Conservation (phyloP, 768 basidiomycete species). For the Boletus speciosus region DNA sequence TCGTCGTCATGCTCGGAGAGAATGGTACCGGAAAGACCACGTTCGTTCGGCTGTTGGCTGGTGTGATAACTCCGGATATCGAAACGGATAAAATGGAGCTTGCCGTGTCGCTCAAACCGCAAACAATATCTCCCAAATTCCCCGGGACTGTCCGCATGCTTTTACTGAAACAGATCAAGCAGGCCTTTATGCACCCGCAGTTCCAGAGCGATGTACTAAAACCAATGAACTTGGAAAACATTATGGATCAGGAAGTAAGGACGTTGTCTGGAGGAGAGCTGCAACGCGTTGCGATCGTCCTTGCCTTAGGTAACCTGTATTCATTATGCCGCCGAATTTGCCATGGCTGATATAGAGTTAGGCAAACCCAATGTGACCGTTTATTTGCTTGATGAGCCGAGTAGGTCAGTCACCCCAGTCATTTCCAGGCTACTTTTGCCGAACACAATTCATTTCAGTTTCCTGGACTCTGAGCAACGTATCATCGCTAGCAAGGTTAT, state of each 20-base stretch:
- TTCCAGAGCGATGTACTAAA: slow-evolving; percentile 98
- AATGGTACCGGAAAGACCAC: slow-evolving; percentile 99
- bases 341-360: slow-evolving; percentile 21
- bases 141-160: slow-evolving; percentile 95
- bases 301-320: slow-evolving; percentile 67
- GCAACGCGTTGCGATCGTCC: slow-evolving; percentile 94
- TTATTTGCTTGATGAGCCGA: slow-evolving; percentile 95
- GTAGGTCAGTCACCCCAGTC: slow-evolving; percentile 45
- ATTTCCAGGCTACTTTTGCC: not conserved
- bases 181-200: slow-evolving; percentile 98
- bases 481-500: slow-evolving; percentile 98
- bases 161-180: slow-evolving; percentile 90
- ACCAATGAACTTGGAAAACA: slow-evolving; percentile 91
- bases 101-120: slow-evolving; percentile 93
- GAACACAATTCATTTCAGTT: slow-evolving; percentile 42
- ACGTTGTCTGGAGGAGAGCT: slow-evolving; percentile 98
- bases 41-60: slow-evolving; percentile 91
- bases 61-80: slow-evolving; percentile 77
- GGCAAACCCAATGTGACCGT: slow-evolving; percentile 80
- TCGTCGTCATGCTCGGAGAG: slow-evolving; percentile 98
- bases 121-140: slow-evolving; percentile 98
- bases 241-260: slow-evolving; percentile 98
- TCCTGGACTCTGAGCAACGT: slow-evolving; percentile 99
- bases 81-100: slow-evolving; percentile 80
- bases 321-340: not conserved